Conservation (phyloP, 441 rosid genomes). For the Theobroma grandiflorum region DNA sequence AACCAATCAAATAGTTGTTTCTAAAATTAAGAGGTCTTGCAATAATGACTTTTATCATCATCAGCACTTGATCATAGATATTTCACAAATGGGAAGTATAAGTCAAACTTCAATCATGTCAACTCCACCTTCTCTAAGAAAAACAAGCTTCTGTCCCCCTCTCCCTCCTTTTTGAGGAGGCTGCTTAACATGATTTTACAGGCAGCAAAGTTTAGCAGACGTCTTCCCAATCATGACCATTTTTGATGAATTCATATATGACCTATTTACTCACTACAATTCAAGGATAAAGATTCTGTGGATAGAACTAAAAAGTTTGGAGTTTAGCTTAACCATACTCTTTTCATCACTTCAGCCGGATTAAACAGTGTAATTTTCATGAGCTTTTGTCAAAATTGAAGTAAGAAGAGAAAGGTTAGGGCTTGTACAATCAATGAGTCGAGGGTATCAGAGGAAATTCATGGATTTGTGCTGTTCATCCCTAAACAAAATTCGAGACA, state of each 20-base stretch:
- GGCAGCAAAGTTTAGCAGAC: not conserved
- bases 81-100: not conserved
- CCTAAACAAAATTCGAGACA: not conserved
- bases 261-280: not conserved
- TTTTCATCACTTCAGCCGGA: not conserved
- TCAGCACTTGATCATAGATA: not conserved
- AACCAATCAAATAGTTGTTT: not conserved
- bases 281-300: not conserved
- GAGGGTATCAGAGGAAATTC: not conserved
- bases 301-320: not conserved
- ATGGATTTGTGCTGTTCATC: not conserved
- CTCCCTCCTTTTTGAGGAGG: not conserved
- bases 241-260: not conserved
- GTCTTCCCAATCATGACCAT: not conserved
- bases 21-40: not conserved
- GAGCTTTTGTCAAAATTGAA: not conserved
- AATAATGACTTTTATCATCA: constrained; percentile 3
- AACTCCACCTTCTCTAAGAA: not conserved
- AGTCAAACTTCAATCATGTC: constrained; percentile 12
- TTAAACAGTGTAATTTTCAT: not conserved
- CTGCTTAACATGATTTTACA: not conserved
- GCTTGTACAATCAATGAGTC: not conserved
- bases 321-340: not conserved
- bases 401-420: not conserved
- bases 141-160: not conserved